Base-by-base conservation (phyloP, 192 early-diverging fungal species). In the Coemansia sp. region DNA sequence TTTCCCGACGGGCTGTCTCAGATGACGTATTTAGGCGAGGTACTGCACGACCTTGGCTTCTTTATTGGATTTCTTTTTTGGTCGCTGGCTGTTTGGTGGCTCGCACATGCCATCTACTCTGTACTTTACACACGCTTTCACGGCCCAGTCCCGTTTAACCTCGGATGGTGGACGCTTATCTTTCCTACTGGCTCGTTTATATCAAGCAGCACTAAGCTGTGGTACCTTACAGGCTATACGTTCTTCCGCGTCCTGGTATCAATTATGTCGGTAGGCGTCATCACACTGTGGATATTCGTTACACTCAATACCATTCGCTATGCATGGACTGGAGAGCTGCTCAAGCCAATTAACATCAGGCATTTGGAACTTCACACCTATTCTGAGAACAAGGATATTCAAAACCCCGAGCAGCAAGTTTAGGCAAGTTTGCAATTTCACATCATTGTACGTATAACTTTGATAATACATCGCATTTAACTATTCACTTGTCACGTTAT, bases 91-190 rank as follows among this genome's bases (percentile, higher is more conserved):
- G 48, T 69, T 38, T 85, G 84, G 84, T 85, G 80, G 77, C 43
- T 78, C 22, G 35, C 56, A n/a, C 69, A 78, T 5, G 83, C 73
- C 11, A 56, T 75, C 9, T 71, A 74, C 55, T 68, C 82, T 0
- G 66, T 85, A 8, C 12, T 64, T 3, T 63, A 61, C 51, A 73
- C 71, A 1, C 64, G 67, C 20, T 41, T 69, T 7, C 64, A 62
- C 19, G 65, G 66, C 14, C 39, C 26, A 1, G 58, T 86, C 10
- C 73, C 78, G 1, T 86, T 86, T 48, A 82, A 83, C 60, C 71
- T 85, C 45, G 84, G 85, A 6, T 86, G 82, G 75, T 86, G 85
- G 85, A 83, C 83, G 12, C 69, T 83, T 3, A 85, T 78, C 19
- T 86, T 86, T 66, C 85, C 85, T 0, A 16, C 82, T 2, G 78